A percentile compares a stretch with the other conserved stretches of the same genome.
Conservation (phyloP, 2,329 filamentous ascomycete genomes). For the Lachnellula arida region DNA sequence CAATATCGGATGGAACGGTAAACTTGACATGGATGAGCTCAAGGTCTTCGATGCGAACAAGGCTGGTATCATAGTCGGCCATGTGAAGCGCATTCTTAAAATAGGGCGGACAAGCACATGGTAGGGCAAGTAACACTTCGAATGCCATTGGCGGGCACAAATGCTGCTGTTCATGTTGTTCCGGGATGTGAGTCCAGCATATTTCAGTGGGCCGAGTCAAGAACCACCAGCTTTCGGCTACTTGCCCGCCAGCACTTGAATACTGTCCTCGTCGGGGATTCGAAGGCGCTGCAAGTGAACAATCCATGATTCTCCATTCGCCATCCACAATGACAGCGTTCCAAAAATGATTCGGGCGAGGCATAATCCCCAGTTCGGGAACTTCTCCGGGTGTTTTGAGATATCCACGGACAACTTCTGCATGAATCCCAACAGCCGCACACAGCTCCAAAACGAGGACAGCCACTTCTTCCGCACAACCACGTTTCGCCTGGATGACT, state of each 20-base stretch:
- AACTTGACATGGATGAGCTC: conserved; percentile 91
- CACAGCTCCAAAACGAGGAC: conserved; percentile 92
- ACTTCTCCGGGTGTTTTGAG: conserved; percentile 85
- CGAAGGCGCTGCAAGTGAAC: conserved; percentile 84
- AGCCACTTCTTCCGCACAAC: conserved; percentile 85
- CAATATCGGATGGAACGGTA: conserved; percentile 81
- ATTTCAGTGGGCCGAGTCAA: conserved; percentile 82
- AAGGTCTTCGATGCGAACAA: conserved; percentile 80
- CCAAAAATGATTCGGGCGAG: conserved; percentile 96
- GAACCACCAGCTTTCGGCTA: conserved; percentile 90
- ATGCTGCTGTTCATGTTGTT: conserved; percentile 84
- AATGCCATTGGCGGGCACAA: conserved; percentile 83
- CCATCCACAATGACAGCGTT: conserved; percentile 89
- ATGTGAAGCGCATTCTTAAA: conserved; percentile 80
- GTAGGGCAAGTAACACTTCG: conserved; percentile 80
- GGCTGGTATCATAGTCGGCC: conserved; percentile 84
- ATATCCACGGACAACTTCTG: conserved; percentile 83
- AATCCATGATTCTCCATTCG: conserved; percentile 96
- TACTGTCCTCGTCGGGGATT: conserved; percentile 77
- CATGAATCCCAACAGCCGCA: conserved; percentile 77
- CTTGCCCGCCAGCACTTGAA: conserved; percentile 63
- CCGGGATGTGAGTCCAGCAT: conserved; percentile 93
- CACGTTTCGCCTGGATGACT: conserved; percentile 79
- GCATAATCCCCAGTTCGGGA: conserved; percentile 73
- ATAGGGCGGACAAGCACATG: conserved; percentile 79